phyloP scores from a whole-genome alignment of 192 early-diverging fungal genomes.

The Linderina pennispora region DNA sequence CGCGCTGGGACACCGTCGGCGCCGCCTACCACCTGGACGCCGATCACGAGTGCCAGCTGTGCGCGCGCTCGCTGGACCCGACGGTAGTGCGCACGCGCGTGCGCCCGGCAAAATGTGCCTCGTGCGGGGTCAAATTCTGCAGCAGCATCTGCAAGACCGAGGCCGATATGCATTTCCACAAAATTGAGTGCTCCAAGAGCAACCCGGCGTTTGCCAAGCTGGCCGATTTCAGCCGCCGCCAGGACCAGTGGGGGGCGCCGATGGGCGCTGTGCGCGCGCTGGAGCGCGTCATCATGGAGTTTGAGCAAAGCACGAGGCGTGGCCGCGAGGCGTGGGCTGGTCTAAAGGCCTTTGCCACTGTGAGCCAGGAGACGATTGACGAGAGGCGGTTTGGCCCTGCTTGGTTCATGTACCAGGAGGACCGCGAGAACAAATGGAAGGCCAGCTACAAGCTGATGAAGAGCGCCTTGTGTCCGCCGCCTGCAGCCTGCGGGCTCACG shows the following conservation, averaged over 20 bases:
- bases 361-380: slow-evolving; percentile 9
- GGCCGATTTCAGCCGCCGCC: slow-evolving; percentile 3
- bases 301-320: slow-evolving; percentile 7
- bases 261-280: slow-evolving; percentile 14
- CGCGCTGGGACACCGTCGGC: slow-evolving; percentile 51
- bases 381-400: slow-evolving; percentile 10
- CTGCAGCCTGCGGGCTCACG: slow-evolving; percentile 45
- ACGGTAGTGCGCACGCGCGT: slow-evolving; percentile 2
- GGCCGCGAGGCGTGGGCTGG: slow-evolving; percentile 9
- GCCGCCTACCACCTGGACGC: slow-evolving; percentile 13
- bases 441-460: slow-evolving; percentile 24
- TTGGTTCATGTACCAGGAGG: slow-evolving; percentile 13
- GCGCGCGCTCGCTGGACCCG: slow-evolving; percentile 44
- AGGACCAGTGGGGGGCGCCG: slow-evolving; percentile 11
- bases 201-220: slow-evolving; percentile 8
- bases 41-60: slow-evolving; percentile 51
- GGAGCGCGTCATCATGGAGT: slow-evolving; percentile 18
- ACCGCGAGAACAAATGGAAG: slow-evolving; percentile 9
- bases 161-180: slow-evolving; percentile 9
- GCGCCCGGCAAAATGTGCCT: slow-evolving; percentile 6
- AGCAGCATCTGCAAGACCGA: slow-evolving; percentile 9
- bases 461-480: slow-evolving; percentile 45
- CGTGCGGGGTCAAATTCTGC: slow-evolving; percentile 8
- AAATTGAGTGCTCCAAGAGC: slow-evolving; percentile 11
- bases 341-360: slow-evolving; percentile 12